A percentile compares a stretch with the other conserved stretches of the same genome.
These are phyloP conservation scores for Arctostaphylos glauca DNA, from an alignment of 148 eudicot genomes.

Conservation along the genomic window DNA sequence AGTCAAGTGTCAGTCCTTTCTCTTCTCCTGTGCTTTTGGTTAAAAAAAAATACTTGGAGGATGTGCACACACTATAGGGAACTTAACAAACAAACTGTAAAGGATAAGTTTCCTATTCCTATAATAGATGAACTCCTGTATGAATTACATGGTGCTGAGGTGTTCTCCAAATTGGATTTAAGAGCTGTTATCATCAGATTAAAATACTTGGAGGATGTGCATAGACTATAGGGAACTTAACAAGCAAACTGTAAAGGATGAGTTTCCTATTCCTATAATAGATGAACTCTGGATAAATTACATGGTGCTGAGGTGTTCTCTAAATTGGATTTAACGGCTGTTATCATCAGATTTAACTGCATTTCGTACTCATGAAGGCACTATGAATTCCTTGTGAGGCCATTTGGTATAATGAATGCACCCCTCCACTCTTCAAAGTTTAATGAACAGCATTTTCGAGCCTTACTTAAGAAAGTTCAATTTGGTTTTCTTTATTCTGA, in stretches of 20 bases:
- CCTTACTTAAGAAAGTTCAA: too few relatives aligned
- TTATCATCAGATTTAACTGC: not conserved
- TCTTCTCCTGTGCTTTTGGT: too few relatives aligned
- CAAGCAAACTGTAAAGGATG: not conserved
- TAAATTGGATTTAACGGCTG: not conserved
- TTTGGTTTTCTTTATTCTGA: too few relatives aligned
- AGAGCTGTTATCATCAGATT: not conserved
- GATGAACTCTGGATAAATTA: not conserved
- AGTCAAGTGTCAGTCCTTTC: too few relatives aligned
- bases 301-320: not conserved
- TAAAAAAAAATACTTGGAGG: not conserved
- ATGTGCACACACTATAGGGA: not conserved
- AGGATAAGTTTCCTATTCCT: not conserved
- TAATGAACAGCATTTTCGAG: too few relatives aligned
- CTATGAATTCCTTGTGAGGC: too few relatives aligned
- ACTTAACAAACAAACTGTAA: not conserved
- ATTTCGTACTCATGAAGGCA: too few relatives aligned
- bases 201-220: not conserved
- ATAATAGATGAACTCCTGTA: not conserved
- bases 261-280: not conserved
- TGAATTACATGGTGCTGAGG: not conserved
- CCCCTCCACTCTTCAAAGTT: too few relatives aligned
- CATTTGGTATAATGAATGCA: too few relatives aligned
- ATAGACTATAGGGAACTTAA: not conserved
- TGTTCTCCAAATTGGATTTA: not conserved